Base-by-base conservation (phyloP, 2,329 filamentous ascomycete species). In the Nothomitra cinnamomea region DNA sequence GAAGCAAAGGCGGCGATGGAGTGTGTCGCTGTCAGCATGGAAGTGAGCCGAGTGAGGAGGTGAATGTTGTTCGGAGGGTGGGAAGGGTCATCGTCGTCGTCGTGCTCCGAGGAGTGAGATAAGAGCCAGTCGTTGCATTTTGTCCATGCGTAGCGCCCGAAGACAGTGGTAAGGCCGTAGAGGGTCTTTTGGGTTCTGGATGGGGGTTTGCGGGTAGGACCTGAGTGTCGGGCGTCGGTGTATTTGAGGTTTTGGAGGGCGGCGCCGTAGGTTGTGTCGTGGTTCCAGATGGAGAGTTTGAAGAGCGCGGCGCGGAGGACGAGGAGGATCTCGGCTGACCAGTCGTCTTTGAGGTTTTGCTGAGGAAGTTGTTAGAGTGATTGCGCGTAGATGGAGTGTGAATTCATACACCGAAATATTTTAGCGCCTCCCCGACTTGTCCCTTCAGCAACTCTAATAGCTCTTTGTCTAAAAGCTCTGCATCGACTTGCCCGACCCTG, bases 241-340 rank as follows among this genome's bases (percentile, higher is more conserved):
- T 90, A 96, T 63, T 82, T 82, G 25, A 98, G 75, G 58, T 94
- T 94, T 67, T 98, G 92, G 51, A 98, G 72, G 36, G 87, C 82
- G 10, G 92, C 92, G 56, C 92, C 92, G 67, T 98, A 96, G 3
- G 86, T 94, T 40, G 92, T 87, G 66, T 95, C 83, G 66, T 95
- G 87, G 66, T 96, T 89, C 92, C 92, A 98, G 55, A 98, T 82
- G 15, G 85, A 87, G 57, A 98, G 77, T 69, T 98, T 98, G 74
- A 95, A 98, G 6, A 98, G 72, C 2, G 88, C 72, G 1, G 83
- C 79, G 48, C 90, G 77, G 54, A 98, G 73, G 0, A 73, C 77
- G 25, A 95, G 74, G 57, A 84, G 74, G 53, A 96, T 90, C 69
- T 96, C 92, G 52, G 85, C 75, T 13, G 82, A 81, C 81, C 87